These are phyloP conservation scores for Phytophthora meadii DNA, from an alignment of 352 stramenopile genomes.

Conservation along the genomic window DNA sequence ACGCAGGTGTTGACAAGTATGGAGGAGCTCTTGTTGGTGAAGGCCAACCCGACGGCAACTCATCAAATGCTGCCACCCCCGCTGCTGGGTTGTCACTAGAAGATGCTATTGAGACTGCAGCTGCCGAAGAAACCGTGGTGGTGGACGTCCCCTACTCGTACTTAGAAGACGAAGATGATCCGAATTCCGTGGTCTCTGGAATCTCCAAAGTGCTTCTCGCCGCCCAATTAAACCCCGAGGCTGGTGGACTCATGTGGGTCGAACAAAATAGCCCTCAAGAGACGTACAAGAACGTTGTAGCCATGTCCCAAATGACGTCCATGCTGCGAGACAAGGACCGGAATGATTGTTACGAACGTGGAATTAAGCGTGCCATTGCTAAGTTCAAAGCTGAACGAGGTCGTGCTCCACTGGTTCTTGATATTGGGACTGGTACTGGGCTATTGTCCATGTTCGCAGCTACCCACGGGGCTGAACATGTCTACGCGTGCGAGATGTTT, in stretches of 20 bases:
- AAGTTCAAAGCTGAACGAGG: conserved; percentile 51
- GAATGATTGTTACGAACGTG: conserved; percentile 81
- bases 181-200: conserved; percentile 59
- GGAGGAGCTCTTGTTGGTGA: conserved; percentile 73
- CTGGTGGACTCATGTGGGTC: conserved; percentile 83
- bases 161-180: conserved; percentile 70
- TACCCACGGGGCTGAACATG: conserved; percentile 82
- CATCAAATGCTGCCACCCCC: conserved; percentile 7
- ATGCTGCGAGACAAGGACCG: conserved; percentile 85
- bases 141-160: conserved; percentile 86
- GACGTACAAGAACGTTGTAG: conserved; percentile 83
- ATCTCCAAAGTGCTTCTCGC: conserved; percentile 71
- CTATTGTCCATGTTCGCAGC: conserved; percentile 91
- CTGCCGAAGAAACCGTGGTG: conserved; percentile 82
- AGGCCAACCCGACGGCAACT: conserved; percentile 49
- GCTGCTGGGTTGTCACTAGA: conserved; percentile 63
- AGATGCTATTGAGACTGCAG: conserved; percentile 78
- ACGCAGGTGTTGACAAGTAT: conserved; percentile 86
- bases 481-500: conserved; percentile 95
- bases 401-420: conserved; percentile 69
- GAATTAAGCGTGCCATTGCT: conserved; percentile 68
- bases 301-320: conserved; percentile 90
- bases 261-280: conserved; percentile 65
- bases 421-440: conserved; percentile 86
- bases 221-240: conserved; percentile 78